Percentiles rank a stretch among this genome's conserved stretches.
phyloP scores from a whole-genome alignment of 2,329 filamentous ascomycete species.

The Talaromyces sp. region DNA sequence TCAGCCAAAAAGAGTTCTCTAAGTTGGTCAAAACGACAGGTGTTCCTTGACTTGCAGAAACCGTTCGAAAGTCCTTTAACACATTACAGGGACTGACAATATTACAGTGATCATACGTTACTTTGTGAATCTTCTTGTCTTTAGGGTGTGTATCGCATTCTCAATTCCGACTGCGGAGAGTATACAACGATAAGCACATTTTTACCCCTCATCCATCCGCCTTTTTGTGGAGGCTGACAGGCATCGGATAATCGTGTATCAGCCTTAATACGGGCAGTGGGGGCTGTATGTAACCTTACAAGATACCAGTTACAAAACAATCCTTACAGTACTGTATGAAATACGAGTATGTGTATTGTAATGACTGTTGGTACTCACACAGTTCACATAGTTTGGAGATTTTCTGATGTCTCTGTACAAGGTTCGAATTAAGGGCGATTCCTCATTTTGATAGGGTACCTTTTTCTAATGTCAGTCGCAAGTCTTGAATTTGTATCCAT shows the following conservation, averaged over 20 bases:
- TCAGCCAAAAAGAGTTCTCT: not conserved
- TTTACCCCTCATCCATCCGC: not conserved
- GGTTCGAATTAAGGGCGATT: too few relatives aligned
- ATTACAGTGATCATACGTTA: not conserved
- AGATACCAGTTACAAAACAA: too few relatives aligned
- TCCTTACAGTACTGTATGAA: too few relatives aligned
- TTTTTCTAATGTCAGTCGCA: not conserved
- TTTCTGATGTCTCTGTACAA: too few relatives aligned
- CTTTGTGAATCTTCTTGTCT: not conserved
- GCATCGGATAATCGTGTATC: not conserved
- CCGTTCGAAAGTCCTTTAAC: too few relatives aligned
- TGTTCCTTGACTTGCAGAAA: not conserved
- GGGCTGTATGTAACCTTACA: not conserved
- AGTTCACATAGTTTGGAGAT: too few relatives aligned
- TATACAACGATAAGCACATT: not conserved
- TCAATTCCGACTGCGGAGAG: not conserved
- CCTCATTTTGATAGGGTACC: too few relatives aligned
- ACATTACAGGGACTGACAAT: not conserved
- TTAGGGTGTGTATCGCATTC: not conserved
- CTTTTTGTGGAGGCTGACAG: not conserved
- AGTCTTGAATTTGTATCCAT: not conserved
- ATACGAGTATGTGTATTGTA: not conserved
- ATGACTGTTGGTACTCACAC: too few relatives aligned
- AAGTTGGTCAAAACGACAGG: not conserved
- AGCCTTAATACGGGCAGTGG: not conserved